Evolutionary conservation across 2,329 filamentous ascomycete genomes (phyloP).

Genomic region (Ascosphaera apis): DNA sequence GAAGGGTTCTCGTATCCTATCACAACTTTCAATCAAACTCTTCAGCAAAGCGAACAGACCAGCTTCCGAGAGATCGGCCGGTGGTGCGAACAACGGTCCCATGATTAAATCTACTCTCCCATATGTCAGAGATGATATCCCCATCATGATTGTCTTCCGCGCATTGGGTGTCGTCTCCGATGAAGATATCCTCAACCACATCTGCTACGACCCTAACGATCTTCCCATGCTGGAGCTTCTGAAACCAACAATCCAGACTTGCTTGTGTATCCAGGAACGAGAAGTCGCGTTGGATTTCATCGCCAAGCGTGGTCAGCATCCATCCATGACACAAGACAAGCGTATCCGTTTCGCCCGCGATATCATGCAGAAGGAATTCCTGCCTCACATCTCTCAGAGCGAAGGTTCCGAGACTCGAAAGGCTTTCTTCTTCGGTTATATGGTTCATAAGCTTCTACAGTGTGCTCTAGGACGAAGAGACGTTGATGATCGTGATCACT

Average conservation of each 20-base stretch:
- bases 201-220: constrained; percentile 87
- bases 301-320: constrained; percentile 59
- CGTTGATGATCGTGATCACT: constrained; percentile 93
- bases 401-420: constrained; percentile 91
- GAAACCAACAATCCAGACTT: constrained; percentile 90
- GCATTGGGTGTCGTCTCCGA: constrained; percentile 91
- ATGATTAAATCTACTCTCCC: constrained; percentile 80
- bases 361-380: constrained; percentile 86
- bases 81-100: constrained; percentile 57
- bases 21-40: constrained; percentile 74
- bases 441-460: constrained; percentile 89
- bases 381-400: constrained; percentile 87
- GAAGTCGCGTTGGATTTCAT: constrained; percentile 91
- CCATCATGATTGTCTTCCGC: constrained; percentile 86
- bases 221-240: constrained; percentile 95
- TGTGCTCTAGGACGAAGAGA: constrained; percentile 82
- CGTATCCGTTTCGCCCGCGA: constrained; percentile 83
- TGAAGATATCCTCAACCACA: constrained; percentile 93
- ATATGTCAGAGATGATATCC: constrained; percentile 82
- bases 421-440: constrained; percentile 95
- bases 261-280: constrained; percentile 84
- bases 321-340: constrained; percentile 54
- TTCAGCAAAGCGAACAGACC: constrained; percentile 37
- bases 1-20: constrained; percentile 86
- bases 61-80: constrained; percentile 11